phyloP scores from a whole-genome alignment of 148 eudicot genomes.

The Tetragonia tetragonoides region DNA sequence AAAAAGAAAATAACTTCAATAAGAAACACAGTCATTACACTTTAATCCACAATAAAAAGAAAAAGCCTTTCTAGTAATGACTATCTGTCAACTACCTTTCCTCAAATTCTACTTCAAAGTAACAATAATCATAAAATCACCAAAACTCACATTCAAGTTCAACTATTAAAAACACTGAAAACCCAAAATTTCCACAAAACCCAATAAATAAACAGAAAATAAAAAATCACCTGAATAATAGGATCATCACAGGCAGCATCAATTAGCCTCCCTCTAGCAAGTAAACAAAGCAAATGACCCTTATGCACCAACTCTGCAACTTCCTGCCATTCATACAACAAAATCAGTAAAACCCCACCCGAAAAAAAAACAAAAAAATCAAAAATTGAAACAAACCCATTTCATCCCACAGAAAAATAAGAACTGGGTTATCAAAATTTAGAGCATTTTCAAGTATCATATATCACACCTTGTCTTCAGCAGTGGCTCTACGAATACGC shows the following conservation, averaged over 20 bases:
- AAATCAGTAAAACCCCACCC: background rate
- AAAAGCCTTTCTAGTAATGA: background rate
- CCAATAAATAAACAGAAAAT: background rate
- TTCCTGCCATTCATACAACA: conserved; percentile 45
- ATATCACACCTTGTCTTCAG: conserved; percentile 80
- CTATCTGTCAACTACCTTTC: background rate
- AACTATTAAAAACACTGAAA: background rate
- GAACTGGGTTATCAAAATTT: no score
- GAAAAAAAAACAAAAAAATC: background rate
- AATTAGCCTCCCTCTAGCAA: conserved; percentile 84
- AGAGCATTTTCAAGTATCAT: background rate
- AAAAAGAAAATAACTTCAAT: background rate
- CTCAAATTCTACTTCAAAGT: background rate
- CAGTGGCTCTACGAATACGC: conserved; percentile 67
- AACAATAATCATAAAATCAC: background rate
- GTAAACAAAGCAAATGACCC: conserved; percentile 81
- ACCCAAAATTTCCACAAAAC: background rate
- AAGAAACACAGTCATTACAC: background rate
- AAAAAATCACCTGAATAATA: conserved; percentile 66
- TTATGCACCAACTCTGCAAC: conserved; percentile 85
- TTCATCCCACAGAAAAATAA: background rate
- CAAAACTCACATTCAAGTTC: background rate
- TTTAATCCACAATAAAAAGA: background rate
- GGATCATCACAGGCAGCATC: conserved; percentile 86
- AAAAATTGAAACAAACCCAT: background rate